Base-by-base conservation (phyloP, 1,139 yeast genomes). In the Saccharomyces hybrid region DNA sequence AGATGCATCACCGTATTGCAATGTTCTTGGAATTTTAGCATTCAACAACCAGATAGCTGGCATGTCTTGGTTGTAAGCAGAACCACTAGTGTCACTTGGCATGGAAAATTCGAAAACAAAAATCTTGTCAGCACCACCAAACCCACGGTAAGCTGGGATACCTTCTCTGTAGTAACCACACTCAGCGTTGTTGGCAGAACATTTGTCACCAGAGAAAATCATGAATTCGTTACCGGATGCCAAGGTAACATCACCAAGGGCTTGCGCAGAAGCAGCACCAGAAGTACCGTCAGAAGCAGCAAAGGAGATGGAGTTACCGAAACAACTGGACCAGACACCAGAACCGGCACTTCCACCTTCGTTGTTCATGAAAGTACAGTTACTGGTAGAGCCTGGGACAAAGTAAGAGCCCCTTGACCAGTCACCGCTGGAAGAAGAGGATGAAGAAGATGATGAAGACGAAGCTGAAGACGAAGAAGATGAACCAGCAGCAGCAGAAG, bases 11-110 rank as follows among this genome's bases (percentile, higher is more conserved):
- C 95, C 95, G 68, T 91, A 93, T 75, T 93, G 97, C 58, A 87
- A 72, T 54, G 96, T 91, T 76, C 98, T 84, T 67, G 98, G 96
- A 64, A 91, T 88, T 73, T 88, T 85, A 47, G 97, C 96, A 68
- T 91, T 91, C 69, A 91, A 80, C 67, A 91, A 76, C 99, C 97
- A 91, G 66, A 91, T 83, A 47, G 97, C 97, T 55, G 98, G 97
- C 96, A 90, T 89, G 71, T 91, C 91, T 67, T 79, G 80, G 68
- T 83, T 79, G 60, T 76, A 75, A 47, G 75, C 71, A 31, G 72
- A 54, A 29, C 71, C 62, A 31, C 67, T 71, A 20, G 74, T 66
- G 63, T 87, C 96, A 54, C 77, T 72, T 52, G 99, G 98, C 97
- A 91, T 91, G 65, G 79, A 75, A 74, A 93, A 91, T 73, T 90